phyloP scores from a whole-genome alignment of 2,329 filamentous ascomycete species.

The Cytospora chrysosperma region DNA sequence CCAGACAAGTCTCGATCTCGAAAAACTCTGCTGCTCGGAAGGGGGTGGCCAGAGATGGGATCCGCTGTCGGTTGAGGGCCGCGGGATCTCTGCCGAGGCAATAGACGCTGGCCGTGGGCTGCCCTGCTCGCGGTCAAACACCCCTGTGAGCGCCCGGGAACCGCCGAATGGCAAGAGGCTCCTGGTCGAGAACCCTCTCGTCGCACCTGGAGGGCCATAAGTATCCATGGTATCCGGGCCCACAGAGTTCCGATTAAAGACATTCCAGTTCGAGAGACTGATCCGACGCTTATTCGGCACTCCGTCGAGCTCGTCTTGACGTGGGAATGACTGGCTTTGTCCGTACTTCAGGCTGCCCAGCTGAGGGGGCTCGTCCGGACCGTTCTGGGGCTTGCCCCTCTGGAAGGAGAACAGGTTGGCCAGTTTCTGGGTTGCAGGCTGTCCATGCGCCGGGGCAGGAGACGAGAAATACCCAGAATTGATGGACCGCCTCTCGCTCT shows the following conservation, averaged over 20 bases:
- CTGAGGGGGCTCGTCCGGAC: constrained; percentile 58
- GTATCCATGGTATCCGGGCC: constrained; percentile 44
- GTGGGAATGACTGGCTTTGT: constrained; percentile 77
- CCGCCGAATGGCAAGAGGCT: constrained; percentile 50
- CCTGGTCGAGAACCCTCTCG: constrained; percentile 41
- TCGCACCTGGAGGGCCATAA: constrained; percentile 31
- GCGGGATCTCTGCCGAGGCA: constrained; percentile 67
- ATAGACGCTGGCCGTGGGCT: constrained; percentile 68
- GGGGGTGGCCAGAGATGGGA: constrained; percentile 66
- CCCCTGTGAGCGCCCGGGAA: constrained; percentile 48
- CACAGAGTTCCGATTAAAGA: constrained; percentile 55
- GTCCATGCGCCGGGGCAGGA: constrained; percentile 36
- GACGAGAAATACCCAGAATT: constrained; percentile 40
- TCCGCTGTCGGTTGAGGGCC: constrained; percentile 76
- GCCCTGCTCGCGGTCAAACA: constrained; percentile 54
- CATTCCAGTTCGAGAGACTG: constrained; percentile 58
- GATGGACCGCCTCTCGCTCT: constrained; percentile 45
- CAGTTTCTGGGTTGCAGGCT: constrained; percentile 43
- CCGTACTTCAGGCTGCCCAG: constrained; percentile 68
- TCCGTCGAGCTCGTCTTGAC: constrained; percentile 57
- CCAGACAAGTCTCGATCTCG: constrained; percentile 21
- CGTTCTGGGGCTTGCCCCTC: constrained; percentile 62
- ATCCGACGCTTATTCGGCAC: constrained; percentile 55
- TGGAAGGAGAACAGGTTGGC: constrained; percentile 56
- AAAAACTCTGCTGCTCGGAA: constrained; percentile 44